Base-by-base conservation (phyloP, 768 basidiomycete genomes). In the Coprinopsis cinerea region DNA sequence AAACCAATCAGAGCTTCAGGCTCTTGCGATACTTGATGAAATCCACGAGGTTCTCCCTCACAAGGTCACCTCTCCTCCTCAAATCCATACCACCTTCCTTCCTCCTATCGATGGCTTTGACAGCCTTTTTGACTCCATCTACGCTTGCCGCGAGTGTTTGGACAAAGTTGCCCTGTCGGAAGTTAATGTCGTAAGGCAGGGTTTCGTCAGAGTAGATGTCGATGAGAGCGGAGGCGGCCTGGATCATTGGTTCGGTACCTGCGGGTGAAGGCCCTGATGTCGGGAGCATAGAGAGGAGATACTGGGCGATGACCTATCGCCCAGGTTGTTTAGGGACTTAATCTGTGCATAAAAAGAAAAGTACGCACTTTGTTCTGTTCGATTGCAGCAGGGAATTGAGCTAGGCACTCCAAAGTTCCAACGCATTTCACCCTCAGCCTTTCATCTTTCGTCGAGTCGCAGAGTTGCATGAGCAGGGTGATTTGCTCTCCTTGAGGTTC, bases 141-240 rank as follows among this genome's bases (percentile, higher is more conserved):
- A 86, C 71, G 45, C 79, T 77, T n/a, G 69, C 73, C 13, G 65
- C 68, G 4, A 92, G 74, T 44, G 67, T 69, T 15, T 72, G 73
- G 0, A 86, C 66, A 59, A 77, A 88, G 13, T 67, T 62, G 0
- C 79, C 79, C 49, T 82, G 68, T 36, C 81, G 76, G 71, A 92
- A 93, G 62, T 90, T 90, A 50, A 80, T 61, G 61, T 97, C 93
- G 60, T 88, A 92, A 0, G 84, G 76, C 47, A 80, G 64, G 6
- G 66, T 74, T 66, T 97, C 93, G 67, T 97, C 93, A 2, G 92
- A 90, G 64, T 88, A 97, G 45, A 95, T 90, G 62, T 96, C 93
- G 51, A 96, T 88, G 39, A 96, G 70, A 22, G 88, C 88, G 13
- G 92, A 91, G 7, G 78, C 72, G 1, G 81, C 80, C 58, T 93